These are phyloP conservation scores for Fusarium setosum DNA, from an alignment of 2,329 filamentous ascomycete genomes.

Conservation along the genomic window DNA sequence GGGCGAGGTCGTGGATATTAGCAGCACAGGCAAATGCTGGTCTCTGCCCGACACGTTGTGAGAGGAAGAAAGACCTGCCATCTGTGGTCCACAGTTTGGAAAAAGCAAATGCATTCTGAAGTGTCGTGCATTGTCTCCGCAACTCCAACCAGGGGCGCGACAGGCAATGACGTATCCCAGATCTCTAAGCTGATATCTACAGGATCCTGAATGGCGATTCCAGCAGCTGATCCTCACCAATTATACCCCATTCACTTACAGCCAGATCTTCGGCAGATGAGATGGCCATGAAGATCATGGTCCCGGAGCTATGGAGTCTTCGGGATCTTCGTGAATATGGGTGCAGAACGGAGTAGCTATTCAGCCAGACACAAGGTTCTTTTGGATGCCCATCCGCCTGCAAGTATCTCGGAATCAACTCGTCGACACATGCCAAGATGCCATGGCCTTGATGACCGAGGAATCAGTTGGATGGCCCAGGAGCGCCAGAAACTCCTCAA, in stretches of 20 bases:
- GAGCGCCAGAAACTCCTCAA: no score
- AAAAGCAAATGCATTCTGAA: slow-evolving; percentile 18
- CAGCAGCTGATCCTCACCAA: slow-evolving; percentile 7
- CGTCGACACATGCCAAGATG: neutral
- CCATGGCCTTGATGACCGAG: neutral
- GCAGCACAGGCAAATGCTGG: neutral
- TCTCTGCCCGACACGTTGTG: neutral
- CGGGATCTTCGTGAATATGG: neutral
- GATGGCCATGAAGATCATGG: neutral
- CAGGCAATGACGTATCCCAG: slow-evolving; percentile 16
- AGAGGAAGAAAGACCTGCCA: neutral
- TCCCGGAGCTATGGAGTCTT: neutral
- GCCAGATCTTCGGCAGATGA: slow-evolving; percentile 11
- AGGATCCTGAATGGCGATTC: slow-evolving; percentile 10
- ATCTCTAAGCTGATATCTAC: neutral
- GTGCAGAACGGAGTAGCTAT: neutral
- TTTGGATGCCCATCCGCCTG: neutral
- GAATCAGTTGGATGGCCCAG: no score
- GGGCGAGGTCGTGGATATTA: neutral
- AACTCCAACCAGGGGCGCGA: slow-evolving; percentile 6
- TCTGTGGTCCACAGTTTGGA: neutral
- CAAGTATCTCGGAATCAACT: neutral
- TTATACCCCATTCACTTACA: neutral
- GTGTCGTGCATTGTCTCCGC: slow-evolving; percentile 20
- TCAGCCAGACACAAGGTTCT: neutral